A percentile compares a stretch with the other conserved stretches of the same genome.
Conservation (phyloP, 371 early-diverging fungal species). For the Rhizopus arrhizus region DNA sequence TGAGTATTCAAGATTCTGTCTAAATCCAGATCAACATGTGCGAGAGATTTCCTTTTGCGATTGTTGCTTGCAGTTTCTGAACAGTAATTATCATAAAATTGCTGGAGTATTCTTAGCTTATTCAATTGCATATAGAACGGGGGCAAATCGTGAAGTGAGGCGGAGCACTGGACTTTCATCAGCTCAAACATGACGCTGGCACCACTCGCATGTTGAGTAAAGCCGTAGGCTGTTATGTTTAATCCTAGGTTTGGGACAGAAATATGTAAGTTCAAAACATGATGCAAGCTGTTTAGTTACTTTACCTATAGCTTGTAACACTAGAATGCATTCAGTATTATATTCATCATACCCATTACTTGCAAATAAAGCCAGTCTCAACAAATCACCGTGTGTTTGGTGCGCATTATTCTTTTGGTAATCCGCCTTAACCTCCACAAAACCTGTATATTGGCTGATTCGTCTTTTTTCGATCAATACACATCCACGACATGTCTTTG, state of each 20-base stretch:
- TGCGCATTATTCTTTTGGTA: slow-evolving; percentile 19
- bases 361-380: slow-evolving; percentile 20
- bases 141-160: slow-evolving; percentile 13
- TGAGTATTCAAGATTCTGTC: slow-evolving; percentile 2
- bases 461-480: slow-evolving; percentile 18
- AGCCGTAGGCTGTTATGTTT: slow-evolving; percentile 19
- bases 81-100: slow-evolving; percentile 17
- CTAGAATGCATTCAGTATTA: slow-evolving; percentile 19
- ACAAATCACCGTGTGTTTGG: slow-evolving; percentile 20
- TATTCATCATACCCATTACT: slow-evolving; percentile 16
- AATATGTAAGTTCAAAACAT: slow-evolving; percentile 13
- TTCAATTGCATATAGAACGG: slow-evolving; percentile 16
- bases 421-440: slow-evolving; percentile 22
- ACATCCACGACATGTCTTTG: too few relatives aligned
- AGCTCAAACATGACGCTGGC: slow-evolving; percentile 21
- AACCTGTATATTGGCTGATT: slow-evolving; percentile 17
- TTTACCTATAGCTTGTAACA: slow-evolving; percentile 24
- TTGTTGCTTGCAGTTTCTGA: slow-evolving; percentile 8
- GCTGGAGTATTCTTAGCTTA: slow-evolving; percentile 16
- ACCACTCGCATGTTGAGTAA: slow-evolving; percentile 22
- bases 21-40: slow-evolving; percentile 9
- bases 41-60: slow-evolving; percentile 9
- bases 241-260: slow-evolving; percentile 19
- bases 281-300: slow-evolving; percentile 15
- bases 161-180: slow-evolving; percentile 18